Conservation (phyloP, 2,329 filamentous ascomycete genomes). For the Pestalotiopsis sp. region DNA sequence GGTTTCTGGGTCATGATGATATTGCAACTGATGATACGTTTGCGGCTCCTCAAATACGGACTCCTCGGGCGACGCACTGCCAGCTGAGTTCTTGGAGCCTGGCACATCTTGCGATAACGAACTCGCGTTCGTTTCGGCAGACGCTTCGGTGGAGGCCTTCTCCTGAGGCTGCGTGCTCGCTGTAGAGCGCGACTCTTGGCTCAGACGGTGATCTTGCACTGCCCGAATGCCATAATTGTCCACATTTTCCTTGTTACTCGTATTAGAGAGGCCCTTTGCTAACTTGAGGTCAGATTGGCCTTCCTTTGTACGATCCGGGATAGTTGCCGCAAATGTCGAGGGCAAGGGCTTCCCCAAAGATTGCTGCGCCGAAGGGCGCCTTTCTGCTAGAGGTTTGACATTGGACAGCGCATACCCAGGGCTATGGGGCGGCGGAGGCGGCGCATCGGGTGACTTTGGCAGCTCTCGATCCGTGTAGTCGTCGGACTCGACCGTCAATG, state of each 20-base stretch:
- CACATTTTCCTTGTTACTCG: constrained; percentile 22
- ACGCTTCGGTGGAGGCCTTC: constrained; percentile 50
- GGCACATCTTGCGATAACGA: constrained; percentile 54
- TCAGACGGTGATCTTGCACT: constrained; percentile 40
- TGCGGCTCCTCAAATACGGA: constrained; percentile 46
- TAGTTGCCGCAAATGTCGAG: constrained; percentile 21
- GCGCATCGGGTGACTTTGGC: constrained; percentile 36
- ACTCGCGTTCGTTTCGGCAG: constrained; percentile 58
- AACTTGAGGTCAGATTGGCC: constrained; percentile 17
- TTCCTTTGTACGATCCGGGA: constrained; percentile 26
- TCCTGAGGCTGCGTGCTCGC: constrained; percentile 49
- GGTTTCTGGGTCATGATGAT: constrained; percentile 53
- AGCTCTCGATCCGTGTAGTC: constrained; percentile 29
- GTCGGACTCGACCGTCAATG: constrained; percentile 1
- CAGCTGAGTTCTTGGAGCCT: constrained; percentile 42
- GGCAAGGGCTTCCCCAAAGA: constrained; percentile 20
- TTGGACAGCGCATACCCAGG: constrained; percentile 20
- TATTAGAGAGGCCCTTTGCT: constrained; percentile 17
- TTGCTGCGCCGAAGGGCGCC: constrained; percentile 17
- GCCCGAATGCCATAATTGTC: constrained; percentile 19
- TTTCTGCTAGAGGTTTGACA: constrained; percentile 12
- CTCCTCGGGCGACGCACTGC: constrained; percentile 51
- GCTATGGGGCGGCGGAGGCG: constrained; percentile 42
- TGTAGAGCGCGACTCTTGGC: constrained; percentile 56
- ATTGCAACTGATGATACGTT: constrained; percentile 61